Evolutionary conservation across 768 basidiomycete genomes (phyloP).

Genomic region (Xerocomellus intermedius): DNA sequence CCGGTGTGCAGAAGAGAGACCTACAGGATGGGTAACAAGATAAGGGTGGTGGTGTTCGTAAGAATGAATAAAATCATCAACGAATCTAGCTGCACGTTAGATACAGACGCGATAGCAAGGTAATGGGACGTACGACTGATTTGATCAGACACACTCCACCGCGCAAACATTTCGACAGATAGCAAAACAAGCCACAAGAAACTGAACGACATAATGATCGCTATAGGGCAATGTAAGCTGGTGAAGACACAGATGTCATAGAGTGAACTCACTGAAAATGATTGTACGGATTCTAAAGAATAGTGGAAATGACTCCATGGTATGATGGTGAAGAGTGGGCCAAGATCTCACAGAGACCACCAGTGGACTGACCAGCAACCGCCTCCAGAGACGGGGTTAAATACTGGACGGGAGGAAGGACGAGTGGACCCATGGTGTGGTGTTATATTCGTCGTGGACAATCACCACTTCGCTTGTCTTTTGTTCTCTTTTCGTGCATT

Average conservation of each 20-base stretch:
- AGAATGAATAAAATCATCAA: slow-evolving; percentile 47
- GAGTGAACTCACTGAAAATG: slow-evolving; percentile 28
- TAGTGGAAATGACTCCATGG: slow-evolving; percentile 31
- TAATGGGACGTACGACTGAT: slow-evolving; percentile 42
- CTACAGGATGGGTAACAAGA: slow-evolving; percentile 45
- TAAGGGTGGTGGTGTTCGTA: slow-evolving; percentile 37
- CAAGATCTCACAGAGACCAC: slow-evolving; percentile 23
- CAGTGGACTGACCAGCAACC: slow-evolving; percentile 18
- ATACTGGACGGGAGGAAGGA: slow-evolving; percentile 2
- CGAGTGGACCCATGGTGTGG: not conserved
- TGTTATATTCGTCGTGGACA: slow-evolving; percentile 16
- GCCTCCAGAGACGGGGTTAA: slow-evolving; percentile 14
- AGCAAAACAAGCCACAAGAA: slow-evolving; percentile 50
- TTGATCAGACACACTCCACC: slow-evolving; percentile 45
- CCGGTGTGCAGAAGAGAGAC: slow-evolving; percentile 17
- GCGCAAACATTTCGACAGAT: slow-evolving; percentile 43
- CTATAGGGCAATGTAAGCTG: slow-evolving; percentile 28
- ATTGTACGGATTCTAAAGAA: slow-evolving; percentile 32
- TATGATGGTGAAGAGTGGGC: not conserved
- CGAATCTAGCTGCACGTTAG: slow-evolving; percentile 21
- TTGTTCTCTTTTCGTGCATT: slow-evolving; percentile 16
- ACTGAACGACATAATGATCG: slow-evolving; percentile 41
- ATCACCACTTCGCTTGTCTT: slow-evolving; percentile 8
- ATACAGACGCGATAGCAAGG: not conserved
- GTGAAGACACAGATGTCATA: not conserved